phyloP scores from a whole-genome alignment of 306 rosid genomes.

The Acacia confusa region DNA sequence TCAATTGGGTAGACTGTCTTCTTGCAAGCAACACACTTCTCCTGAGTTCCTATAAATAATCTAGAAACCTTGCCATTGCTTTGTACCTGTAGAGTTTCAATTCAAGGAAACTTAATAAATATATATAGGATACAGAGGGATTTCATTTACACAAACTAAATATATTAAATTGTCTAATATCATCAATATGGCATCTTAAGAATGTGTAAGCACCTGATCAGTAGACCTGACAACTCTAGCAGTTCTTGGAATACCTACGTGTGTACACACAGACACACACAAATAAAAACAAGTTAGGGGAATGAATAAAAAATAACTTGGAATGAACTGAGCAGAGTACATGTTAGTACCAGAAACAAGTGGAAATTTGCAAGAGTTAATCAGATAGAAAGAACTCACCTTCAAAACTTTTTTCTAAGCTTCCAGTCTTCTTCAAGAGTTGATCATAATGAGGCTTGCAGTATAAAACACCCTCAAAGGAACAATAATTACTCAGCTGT shows the following conservation, averaged over 20 bases:
- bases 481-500: slow-evolving; percentile 86
- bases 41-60: slow-evolving; percentile 86
- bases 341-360: not conserved
- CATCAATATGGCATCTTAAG: not conserved
- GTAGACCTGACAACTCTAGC: slow-evolving; percentile 62
- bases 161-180: not conserved
- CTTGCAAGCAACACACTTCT: slow-evolving; percentile 84
- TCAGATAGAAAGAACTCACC: slow-evolving; percentile 41
- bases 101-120: slow-evolving; percentile 14
- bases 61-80: slow-evolving; percentile 68
- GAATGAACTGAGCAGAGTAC: not conserved
- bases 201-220: slow-evolving; percentile 56
- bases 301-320: slow-evolving; percentile 12
- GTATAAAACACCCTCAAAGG: slow-evolving; percentile 84
- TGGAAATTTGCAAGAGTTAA: slow-evolving; percentile 22
- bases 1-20: slow-evolving; percentile 92
- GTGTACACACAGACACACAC: not conserved
- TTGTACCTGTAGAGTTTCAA: slow-evolving; percentile 52
- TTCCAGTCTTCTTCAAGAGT: slow-evolving; percentile 88
- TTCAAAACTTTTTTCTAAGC: slow-evolving; percentile 96
- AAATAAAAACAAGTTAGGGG: not conserved
- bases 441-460: slow-evolving; percentile 97
- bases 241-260: slow-evolving; percentile 67
- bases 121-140: not conserved
- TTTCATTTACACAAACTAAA: not conserved